Conservation (phyloP, 2,329 filamentous ascomycete species). For the Chrysoporthe puriensis region DNA sequence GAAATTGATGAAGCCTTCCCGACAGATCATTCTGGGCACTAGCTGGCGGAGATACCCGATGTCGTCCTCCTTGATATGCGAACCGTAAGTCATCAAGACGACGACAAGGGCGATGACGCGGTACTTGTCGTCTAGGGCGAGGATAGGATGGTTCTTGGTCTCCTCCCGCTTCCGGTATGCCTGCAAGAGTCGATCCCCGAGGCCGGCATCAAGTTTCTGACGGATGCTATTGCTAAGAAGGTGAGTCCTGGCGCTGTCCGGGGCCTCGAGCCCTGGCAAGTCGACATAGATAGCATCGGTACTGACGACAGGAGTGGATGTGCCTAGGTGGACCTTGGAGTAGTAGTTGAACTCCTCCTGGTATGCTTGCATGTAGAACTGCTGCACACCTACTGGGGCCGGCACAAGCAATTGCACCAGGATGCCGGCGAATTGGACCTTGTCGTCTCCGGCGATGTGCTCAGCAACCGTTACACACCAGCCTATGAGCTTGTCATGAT, state of each 20-base stretch:
- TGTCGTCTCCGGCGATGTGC: not conserved
- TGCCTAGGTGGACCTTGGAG: too few relatives aligned
- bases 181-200: conserved; percentile 18
- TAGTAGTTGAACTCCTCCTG: not conserved
- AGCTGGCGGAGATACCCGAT: conserved; percentile 29
- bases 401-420: not conserved
- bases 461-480: not conserved
- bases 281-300: too few relatives aligned
- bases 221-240: conserved; percentile 7
- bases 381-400: not conserved
- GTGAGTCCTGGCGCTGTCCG: not conserved
- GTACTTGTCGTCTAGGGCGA: conserved; percentile 36
- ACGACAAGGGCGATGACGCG: conserved; percentile 30
- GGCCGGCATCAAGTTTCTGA: conserved; percentile 26
- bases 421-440: conserved; percentile 6
- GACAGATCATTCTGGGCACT: conserved; percentile 20
- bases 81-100: conserved; percentile 33
- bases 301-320: too few relatives aligned
- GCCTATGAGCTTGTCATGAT: conserved; percentile 15
- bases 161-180: conserved; percentile 6
- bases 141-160: not conserved
- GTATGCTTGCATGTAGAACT: not conserved
- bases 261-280: not conserved
- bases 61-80: conserved; percentile 30
- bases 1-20: not conserved